phyloP scores from a whole-genome alignment of 1,139 yeast genomes.

The Magnusiomyces ingens region DNA sequence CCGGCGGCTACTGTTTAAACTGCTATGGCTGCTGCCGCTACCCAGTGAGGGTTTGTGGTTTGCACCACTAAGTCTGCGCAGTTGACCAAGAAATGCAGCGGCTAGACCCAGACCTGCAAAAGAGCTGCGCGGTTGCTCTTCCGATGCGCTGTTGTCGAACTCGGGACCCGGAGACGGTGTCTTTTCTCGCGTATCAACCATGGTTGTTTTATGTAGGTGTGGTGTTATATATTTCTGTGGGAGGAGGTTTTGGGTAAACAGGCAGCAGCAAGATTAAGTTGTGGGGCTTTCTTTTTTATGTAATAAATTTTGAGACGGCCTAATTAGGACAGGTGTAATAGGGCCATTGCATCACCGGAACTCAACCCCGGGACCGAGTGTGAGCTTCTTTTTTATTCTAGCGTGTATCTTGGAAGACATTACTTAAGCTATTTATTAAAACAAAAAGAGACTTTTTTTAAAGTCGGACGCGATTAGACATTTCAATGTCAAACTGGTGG shows the following conservation, averaged over 20 bases:
- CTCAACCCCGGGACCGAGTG: too few species aligned
- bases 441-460: not conserved
- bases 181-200: not conserved
- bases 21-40: conserved; percentile 1
- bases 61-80: conserved; percentile 2
- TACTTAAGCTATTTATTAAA: not conserved
- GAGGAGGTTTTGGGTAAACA: too few species aligned
- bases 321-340: too few species aligned
- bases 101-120: not conserved
- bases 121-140: not conserved
- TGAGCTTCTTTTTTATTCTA: too few species aligned
- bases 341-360: too few species aligned
- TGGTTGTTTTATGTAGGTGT: too few species aligned
- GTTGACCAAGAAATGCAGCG: not conserved
- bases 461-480: conserved; percentile 12
- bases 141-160: not conserved
- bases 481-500: conserved; percentile 12
- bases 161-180: not conserved
- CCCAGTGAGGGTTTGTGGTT: not conserved
- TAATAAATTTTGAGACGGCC: too few species aligned
- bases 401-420: too few species aligned
- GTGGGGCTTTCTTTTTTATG: too few species aligned
- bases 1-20: not conserved
- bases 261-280: too few species aligned
- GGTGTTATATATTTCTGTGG: too few species aligned